phyloP scores from a whole-genome alignment of 805 yeast species.

The Clavispora vitiphila region DNA sequence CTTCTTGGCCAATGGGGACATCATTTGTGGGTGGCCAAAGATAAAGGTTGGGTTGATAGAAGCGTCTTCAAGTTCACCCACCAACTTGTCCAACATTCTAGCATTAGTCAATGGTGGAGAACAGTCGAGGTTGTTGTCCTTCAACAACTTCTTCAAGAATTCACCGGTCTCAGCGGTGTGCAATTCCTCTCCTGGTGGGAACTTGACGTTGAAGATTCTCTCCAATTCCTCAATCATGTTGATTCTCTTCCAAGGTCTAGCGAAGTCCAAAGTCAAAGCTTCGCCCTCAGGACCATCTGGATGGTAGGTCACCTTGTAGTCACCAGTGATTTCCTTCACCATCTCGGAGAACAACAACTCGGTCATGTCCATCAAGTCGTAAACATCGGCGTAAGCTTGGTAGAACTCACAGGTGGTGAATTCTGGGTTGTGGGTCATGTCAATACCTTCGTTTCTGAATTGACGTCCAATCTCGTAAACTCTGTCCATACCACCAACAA shows the following conservation, averaged over 20 bases:
- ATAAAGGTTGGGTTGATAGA: slow-evolving; percentile 97
- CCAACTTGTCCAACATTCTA: slow-evolving; percentile 96
- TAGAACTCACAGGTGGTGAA: slow-evolving; percentile 98
- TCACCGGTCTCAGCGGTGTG: slow-evolving; percentile 92
- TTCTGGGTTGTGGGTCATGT: slow-evolving; percentile 98
- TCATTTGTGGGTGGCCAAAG: slow-evolving; percentile 99
- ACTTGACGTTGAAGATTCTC: slow-evolving; percentile 75
- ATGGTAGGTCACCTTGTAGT: slow-evolving; percentile 79
- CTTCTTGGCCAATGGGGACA: slow-evolving; percentile 98
- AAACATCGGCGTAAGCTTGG: slow-evolving; percentile 96
- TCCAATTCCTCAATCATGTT: slow-evolving; percentile 96
- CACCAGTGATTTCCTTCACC: slow-evolving; percentile 94
- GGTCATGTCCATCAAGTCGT: slow-evolving; percentile 92
- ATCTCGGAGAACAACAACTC: slow-evolving; percentile 91
- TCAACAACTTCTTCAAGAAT: slow-evolving; percentile 76
- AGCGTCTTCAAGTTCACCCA: slow-evolving; percentile 92
- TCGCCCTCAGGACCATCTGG: slow-evolving; percentile 91
- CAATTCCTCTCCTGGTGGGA: slow-evolving; percentile 93
- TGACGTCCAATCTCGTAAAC: slow-evolving; percentile 98
- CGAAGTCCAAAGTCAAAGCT: slow-evolving; percentile 73
- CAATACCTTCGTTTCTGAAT: slow-evolving; percentile 98
- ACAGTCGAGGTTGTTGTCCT: slow-evolving; percentile 80
- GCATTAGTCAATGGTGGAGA: slow-evolving; percentile 94
- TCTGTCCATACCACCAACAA: slow-evolving; percentile 97
- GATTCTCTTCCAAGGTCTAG: slow-evolving; percentile 98